Conservation (phyloP, 1,284 basidiomycete species). For the Ustilago nuda region DNA sequence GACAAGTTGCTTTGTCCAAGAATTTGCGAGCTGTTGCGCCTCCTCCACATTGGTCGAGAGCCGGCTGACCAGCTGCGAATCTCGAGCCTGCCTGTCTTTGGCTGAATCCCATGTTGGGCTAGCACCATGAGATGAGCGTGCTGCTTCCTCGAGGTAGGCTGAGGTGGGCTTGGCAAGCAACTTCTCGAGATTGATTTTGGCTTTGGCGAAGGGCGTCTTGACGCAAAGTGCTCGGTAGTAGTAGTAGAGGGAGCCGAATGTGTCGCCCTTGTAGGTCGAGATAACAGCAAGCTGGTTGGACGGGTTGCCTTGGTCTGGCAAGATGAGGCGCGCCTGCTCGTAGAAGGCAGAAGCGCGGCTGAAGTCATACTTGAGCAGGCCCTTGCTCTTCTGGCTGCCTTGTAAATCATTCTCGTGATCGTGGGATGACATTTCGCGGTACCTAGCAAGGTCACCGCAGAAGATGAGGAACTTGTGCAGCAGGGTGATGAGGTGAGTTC, state of each 20-base stretch:
- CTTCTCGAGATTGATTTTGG: conserved; percentile 83
- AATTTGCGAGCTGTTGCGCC: conserved; percentile 21
- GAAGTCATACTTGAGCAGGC: conserved; percentile 48
- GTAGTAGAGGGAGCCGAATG: conserved; percentile 83
- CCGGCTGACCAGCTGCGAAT: conserved; percentile 25
- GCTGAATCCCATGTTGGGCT: conserved; percentile 30
- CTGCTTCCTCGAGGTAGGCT: conserved; percentile 28
- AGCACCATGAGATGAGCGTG: conserved; percentile 19
- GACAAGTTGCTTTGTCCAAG: conserved; percentile 52
- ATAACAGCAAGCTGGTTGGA: conserved; percentile 96
- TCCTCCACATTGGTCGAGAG: conserved; percentile 27
- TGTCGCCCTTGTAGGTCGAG: conserved; percentile 83
- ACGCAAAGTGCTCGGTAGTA: conserved; percentile 94
- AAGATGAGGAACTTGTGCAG: conserved; percentile 89
- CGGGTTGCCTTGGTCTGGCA: conserved; percentile 74
- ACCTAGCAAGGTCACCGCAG: conserved; percentile 91
- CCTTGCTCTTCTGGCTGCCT: conserved; percentile 19
- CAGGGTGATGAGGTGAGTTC: conserved; percentile 70
- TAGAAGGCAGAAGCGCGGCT: conserved; percentile 58
- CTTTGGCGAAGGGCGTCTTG: conserved; percentile 84
- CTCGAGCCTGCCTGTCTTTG: conserved; percentile 28
- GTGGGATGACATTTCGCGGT: conserved; percentile 81
- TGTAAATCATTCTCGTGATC: conserved; percentile 26
- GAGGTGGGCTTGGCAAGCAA: conserved; percentile 54
- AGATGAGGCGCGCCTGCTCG: conserved; percentile 60